A percentile compares a stretch with the other conserved stretches of the same genome.
These are phyloP conservation scores for Dactylis glomerata DNA, from an alignment of 176 grass and related monocot genomes.

Conservation along the genomic window DNA sequence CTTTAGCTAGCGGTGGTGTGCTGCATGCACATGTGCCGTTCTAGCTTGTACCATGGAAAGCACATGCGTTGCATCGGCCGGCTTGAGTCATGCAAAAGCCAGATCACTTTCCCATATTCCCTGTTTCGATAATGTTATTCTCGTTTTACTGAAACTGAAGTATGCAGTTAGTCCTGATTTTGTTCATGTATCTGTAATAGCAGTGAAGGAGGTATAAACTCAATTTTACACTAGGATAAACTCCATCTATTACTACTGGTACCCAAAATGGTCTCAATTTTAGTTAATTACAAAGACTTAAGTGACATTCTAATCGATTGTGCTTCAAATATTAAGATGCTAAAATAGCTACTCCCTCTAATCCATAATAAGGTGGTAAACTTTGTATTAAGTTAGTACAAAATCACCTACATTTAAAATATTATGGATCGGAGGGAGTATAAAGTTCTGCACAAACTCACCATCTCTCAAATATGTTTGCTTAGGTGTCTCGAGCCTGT, in stretches of 20 bases:
- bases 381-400: no score
- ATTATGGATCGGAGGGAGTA: no score
- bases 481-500: no score
- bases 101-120: background rate
- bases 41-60: background rate
- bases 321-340: background rate
- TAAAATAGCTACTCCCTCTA: background rate
- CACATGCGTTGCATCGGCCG: background rate
- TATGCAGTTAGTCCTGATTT: no score
- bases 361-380: no score
- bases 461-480: background rate
- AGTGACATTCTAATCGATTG: background rate
- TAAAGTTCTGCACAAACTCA: background rate
- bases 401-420: no score
- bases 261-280: background rate
- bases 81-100: background rate
- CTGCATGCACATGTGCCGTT: background rate
- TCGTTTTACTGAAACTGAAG: background rate
- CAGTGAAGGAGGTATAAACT: no score
- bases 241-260: no score
- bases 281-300: background rate
- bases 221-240: background rate
- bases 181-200: no score
- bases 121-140: background rate
- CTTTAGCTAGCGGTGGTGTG: background rate